phyloP scores from a whole-genome alignment of 345 rosid species.

The Fremontodendron californicum region DNA sequence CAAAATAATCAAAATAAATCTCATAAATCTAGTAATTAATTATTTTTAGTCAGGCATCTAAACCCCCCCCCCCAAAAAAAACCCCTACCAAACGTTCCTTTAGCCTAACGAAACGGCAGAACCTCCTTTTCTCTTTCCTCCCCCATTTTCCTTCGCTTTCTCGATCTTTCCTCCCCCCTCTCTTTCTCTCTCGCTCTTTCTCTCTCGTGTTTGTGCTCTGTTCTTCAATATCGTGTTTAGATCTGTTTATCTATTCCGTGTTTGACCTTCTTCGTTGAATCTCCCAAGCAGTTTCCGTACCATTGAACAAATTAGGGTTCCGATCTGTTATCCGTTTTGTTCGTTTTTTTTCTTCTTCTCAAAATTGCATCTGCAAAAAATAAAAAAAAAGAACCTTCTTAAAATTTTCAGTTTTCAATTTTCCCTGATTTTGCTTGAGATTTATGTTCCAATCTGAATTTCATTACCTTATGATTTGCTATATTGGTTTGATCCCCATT shows the following conservation, averaged over 20 bases:
- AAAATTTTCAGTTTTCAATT: not conserved
- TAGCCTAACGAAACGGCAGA: constrained; percentile 6
- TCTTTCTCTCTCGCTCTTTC: not conserved
- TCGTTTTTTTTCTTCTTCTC: not conserved
- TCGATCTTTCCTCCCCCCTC: not conserved
- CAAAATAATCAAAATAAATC: not conserved
- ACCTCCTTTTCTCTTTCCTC: not conserved
- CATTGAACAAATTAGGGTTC: constrained; percentile 9
- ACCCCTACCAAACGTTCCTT: constrained; percentile 15
- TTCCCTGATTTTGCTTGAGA: not conserved
- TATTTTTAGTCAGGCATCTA: not conserved
- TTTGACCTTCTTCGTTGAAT: constrained; percentile 6
- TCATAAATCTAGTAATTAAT: not conserved
- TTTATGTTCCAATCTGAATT: not conserved
- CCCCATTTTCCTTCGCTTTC: not conserved
- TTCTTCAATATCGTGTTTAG: not conserved
- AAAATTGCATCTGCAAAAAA: not conserved
- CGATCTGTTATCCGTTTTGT: constrained; percentile 3
- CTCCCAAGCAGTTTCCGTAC: too few relatives aligned
- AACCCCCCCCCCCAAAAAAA: too few relatives aligned
- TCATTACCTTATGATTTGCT: not conserved
- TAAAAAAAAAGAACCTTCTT: too few relatives aligned
- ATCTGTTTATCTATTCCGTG: constrained; percentile 10
- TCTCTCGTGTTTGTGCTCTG: not conserved
- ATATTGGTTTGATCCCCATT: not conserved